Base-by-base conservation (phyloP, 768 basidiomycete genomes). In the Podaxis sp. region DNA sequence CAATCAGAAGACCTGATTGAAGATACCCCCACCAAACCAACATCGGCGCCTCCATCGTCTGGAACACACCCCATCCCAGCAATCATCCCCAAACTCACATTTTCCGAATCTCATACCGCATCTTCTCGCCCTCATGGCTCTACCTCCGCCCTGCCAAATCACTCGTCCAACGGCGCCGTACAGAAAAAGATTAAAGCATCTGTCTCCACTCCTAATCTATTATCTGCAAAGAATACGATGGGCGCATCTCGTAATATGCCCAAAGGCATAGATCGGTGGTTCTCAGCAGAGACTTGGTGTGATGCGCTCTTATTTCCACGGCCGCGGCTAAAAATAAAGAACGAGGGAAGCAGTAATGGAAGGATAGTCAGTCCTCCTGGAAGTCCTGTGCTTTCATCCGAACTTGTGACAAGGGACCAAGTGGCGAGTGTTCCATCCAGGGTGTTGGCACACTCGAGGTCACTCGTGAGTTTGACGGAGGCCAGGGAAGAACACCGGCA, bases 231-330 rank as follows among this genome's bases (percentile, higher is more conserved):
- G 40, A 22, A 44, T 49, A 36, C 40, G 46, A 30, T 24, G 44
- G 46, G 26, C 48, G 20, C 26, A 30, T 37, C 54, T 17, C 61
- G 61, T 28, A 49, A 22, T 7, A 64, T 71, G 46, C 66, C 75
- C 26, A 85, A 79, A 67, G 77, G 77, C 12, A 84, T 79, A 65
- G 86, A 89, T 33, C 78, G 86, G 5, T 91, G 88, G 89, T 68
- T 91, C 1, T 84, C 86, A 2, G 84, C 89, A 0, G 89, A 92
- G 74, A 86, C 87, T 17, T 91, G 90, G 89, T 93, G 91, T 73
- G 90, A 93, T 65, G 90, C 90, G 0, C 68, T 93, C 8, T 72
- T 93, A 26, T 87, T 92, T 60, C 91, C 91, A 2, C 83, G 89
- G 1, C 91, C 91, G 12, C 80, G 90, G 56, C 82, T 93, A 67